These are phyloP conservation scores for Venturia aucupariae DNA, from an alignment of 2,329 filamentous ascomycete genomes.

Conservation along the genomic window DNA sequence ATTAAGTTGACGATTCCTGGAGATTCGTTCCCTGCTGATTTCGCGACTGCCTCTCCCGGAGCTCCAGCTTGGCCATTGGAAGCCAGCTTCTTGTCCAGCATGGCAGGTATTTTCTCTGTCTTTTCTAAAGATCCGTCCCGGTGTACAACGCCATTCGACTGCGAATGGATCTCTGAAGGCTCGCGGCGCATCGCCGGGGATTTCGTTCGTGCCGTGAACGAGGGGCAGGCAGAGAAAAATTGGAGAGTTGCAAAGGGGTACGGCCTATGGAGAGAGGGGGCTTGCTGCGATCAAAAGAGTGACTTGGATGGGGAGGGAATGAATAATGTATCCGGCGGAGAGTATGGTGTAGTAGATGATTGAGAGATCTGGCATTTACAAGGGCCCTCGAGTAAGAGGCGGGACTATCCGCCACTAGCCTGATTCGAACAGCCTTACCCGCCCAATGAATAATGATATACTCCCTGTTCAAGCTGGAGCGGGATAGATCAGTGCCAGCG, in stretches of 20 bases:
- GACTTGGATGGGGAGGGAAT: neutral
- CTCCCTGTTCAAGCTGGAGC: too few relatives aligned
- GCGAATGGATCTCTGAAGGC: slow-evolving; percentile 22
- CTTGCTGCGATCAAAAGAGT: neutral
- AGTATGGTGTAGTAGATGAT: neutral
- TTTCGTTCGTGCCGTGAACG: slow-evolving; percentile 25
- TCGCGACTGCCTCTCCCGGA: neutral
- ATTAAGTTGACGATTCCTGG: slow-evolving; percentile 40
- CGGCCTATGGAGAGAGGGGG: neutral
- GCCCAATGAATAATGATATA: too few relatives aligned
- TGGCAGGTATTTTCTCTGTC: neutral
- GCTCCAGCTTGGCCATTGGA: neutral
- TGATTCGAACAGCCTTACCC: neutral
- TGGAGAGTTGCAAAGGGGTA: neutral
- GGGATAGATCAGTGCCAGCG: too few relatives aligned
- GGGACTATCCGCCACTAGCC: neutral
- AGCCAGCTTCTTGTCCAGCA: slow-evolving; percentile 9
- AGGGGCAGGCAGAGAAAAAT: neutral
- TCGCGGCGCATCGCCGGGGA: slow-evolving; percentile 21
- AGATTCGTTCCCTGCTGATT: neutral
- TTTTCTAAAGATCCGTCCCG: neutral
- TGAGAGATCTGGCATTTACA: slow-evolving; percentile 4
- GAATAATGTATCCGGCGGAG: neutral
- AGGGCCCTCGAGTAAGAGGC: neutral
- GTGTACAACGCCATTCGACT: slow-evolving; percentile 18